A percentile compares a stretch with the other conserved stretches of the same genome.
Evolutionary conservation across 2,329 filamentous ascomycete genomes (phyloP).

Genomic region (Cladosporium sp.): DNA sequence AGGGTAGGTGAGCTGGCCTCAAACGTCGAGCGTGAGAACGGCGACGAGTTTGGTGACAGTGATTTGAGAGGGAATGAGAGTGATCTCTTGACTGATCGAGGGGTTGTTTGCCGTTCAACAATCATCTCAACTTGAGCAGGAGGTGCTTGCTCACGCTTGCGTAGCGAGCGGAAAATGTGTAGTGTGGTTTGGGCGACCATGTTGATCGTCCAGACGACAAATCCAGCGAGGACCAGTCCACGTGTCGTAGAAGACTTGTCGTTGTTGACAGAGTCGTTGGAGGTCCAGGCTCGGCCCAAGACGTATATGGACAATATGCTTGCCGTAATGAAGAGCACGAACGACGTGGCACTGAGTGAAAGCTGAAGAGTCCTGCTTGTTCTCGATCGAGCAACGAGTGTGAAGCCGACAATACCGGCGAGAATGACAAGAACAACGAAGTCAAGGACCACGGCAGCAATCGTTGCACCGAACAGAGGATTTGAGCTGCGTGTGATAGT

Average conservation of each 20-base stretch:
- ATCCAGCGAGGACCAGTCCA: constrained; percentile 27
- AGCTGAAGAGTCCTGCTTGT: constrained; percentile 20
- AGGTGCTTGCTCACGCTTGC: constrained; percentile 12
- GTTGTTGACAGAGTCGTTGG: constrained; percentile 1
- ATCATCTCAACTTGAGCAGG: background rate
- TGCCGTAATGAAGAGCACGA: constrained; percentile 22
- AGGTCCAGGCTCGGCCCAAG: constrained; percentile 21
- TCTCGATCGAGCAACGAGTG: constrained; percentile 21
- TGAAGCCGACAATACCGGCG: constrained; percentile 19
- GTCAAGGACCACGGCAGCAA: constrained; percentile 27
- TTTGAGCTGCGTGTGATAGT: constrained; percentile 19
- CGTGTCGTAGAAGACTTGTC: background rate
- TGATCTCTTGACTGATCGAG: constrained; percentile 19
- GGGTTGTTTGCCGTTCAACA: constrained; percentile 16
- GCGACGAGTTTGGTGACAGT: constrained; percentile 27
- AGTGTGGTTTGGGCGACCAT: constrained; percentile 29
- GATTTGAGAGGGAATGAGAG: constrained; percentile 29
- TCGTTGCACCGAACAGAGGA: constrained; percentile 22
- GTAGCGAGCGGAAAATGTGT: constrained; percentile 29
- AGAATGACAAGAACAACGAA: constrained; percentile 26
- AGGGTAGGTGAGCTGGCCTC: constrained; percentile 27
- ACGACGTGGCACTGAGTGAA: constrained; percentile 18
- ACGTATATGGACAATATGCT: constrained; percentile 27
- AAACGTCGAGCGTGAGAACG: constrained; percentile 23
- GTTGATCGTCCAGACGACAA: constrained; percentile 31